These are phyloP conservation scores for Colletotrichum musicola DNA, from an alignment of 2,329 filamentous ascomycete genomes.

Conservation along the genomic window DNA sequence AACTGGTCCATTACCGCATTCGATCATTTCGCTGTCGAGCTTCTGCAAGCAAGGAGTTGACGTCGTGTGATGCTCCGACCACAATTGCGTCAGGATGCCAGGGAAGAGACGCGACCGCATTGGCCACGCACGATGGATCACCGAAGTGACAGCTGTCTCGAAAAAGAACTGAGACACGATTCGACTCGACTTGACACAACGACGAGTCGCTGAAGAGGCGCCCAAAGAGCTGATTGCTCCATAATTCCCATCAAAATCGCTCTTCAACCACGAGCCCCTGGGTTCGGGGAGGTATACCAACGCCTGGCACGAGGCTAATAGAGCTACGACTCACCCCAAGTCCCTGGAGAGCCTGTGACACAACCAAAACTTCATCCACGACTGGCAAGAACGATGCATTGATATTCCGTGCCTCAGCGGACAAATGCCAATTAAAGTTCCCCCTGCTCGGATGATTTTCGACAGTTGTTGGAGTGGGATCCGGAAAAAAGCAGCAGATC, in stretches of 20 bases:
- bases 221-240: not conserved
- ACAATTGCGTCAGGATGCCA: slow-evolving; percentile 3
- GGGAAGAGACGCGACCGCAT: slow-evolving; percentile 4
- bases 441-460: slow-evolving; percentile 23
- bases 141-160: slow-evolving; percentile 23
- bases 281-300: no score
- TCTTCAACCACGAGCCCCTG: no score
- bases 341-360: slow-evolving; percentile 10
- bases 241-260: not conserved
- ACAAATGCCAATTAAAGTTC: not conserved
- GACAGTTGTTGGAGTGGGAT: not conserved
- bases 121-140: slow-evolving; percentile 19
- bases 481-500: slow-evolving; percentile 28
- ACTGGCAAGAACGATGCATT: slow-evolving; percentile 3
- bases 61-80: slow-evolving; percentile 10
- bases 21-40: not conserved
- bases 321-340: not conserved
- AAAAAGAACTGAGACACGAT: slow-evolving; percentile 21
- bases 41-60: not conserved
- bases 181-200: slow-evolving; percentile 27
- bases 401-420: not conserved
- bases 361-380: not conserved
- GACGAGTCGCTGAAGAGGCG: slow-evolving; percentile 5
- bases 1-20: not conserved
- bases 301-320: not conserved